Evolutionary conservation across 768 basidiomycete genomes (phyloP), one percentile per base, ranked within the genome.

Genomic region (Chalciporus sphaerocephalus): DNA sequence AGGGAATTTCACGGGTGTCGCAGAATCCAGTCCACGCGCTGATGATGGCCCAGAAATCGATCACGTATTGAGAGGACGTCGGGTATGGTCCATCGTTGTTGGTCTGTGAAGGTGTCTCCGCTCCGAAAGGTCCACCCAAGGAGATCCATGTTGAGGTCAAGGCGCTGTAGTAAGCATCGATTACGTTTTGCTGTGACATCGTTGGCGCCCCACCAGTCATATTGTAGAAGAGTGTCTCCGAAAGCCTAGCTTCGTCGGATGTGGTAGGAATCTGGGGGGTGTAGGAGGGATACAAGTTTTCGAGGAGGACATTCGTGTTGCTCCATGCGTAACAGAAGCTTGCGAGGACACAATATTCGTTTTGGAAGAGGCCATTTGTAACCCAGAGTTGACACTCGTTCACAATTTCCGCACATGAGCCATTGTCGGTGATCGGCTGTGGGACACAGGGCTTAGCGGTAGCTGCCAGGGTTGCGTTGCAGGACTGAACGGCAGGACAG

Each of bases 21-120:
- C 59, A 59, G 6, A 47, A 52, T 10, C 59, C 59, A 2, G 58
- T 59, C 58, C 59, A 59, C 15, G 59, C 59, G 28, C 49, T 55
- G 30, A 61, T 47, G 13, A 46, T 15, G 15, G 33, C 43, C 59
- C 59, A 59, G 38, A 58, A 55, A 15, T 42, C 54, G 22, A 46
- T 46, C n/a, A 59, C 47, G 22, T 61, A 61, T 33, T 54, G 41
- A 16, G 35, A 58, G 48, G 57, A 53, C 6, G 56, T 59, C 16
- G 57, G 56, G 25, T 58, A 59, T 15, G 57, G 57, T 33, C 56
- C 56, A 20, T 49, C 15, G 17, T 44, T 39, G n/a, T n/a, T n/a
- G 17, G 39, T 58, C 40, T 57, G 23, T 22, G 2, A 13, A 4
- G 45, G 44, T 0, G 24, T 34, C 18, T 30, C 23, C 5, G 36